Conservation (phyloP, 2,329 filamentous ascomycete species). For the Aspergillus quadrilineatus region DNA sequence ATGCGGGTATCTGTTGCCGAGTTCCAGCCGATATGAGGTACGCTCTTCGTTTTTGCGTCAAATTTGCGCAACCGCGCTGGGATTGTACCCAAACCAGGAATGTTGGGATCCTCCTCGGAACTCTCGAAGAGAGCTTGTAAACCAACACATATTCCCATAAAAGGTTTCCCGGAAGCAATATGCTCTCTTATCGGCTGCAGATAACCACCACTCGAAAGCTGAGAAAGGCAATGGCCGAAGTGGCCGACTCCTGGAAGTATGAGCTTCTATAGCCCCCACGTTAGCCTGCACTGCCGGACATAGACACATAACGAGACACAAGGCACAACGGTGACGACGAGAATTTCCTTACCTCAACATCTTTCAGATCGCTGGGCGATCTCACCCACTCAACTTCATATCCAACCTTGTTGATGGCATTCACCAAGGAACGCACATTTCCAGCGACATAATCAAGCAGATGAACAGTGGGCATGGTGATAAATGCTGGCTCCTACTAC, state of each 20-base stretch:
- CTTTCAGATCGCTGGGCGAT: conserved; percentile 76
- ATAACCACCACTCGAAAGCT: conserved; percentile 79
- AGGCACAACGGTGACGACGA: neutral
- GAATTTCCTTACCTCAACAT: conserved; percentile 68
- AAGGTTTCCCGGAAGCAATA: conserved; percentile 88
- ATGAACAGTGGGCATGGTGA: conserved; percentile 49
- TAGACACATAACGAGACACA: neutral
- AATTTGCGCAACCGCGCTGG: conserved; percentile 72
- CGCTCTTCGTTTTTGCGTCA: conserved; percentile 73
- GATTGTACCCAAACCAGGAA: conserved; percentile 74
- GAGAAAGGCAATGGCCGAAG: conserved; percentile 91
- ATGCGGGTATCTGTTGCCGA: conserved; percentile 63
- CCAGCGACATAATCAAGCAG: conserved; percentile 85
- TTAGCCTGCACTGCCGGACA: neutral
- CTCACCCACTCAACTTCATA: conserved; percentile 92
- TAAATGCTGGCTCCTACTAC: neutral
- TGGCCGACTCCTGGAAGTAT: conserved; percentile 96
- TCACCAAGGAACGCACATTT: conserved; percentile 92
- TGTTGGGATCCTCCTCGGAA: conserved; percentile 72
- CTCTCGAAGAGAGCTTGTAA: conserved; percentile 85
- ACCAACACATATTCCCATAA: conserved; percentile 97
- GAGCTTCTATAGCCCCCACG: conserved; percentile 63
- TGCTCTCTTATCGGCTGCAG: conserved; percentile 78
- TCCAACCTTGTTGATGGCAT: conserved; percentile 94
- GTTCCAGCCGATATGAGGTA: conserved; percentile 99